A percentile compares a stretch with the other conserved stretches of the same genome.
Conservation (phyloP, 192 early-diverging fungal genomes). For the Oehlia diaphana region DNA sequence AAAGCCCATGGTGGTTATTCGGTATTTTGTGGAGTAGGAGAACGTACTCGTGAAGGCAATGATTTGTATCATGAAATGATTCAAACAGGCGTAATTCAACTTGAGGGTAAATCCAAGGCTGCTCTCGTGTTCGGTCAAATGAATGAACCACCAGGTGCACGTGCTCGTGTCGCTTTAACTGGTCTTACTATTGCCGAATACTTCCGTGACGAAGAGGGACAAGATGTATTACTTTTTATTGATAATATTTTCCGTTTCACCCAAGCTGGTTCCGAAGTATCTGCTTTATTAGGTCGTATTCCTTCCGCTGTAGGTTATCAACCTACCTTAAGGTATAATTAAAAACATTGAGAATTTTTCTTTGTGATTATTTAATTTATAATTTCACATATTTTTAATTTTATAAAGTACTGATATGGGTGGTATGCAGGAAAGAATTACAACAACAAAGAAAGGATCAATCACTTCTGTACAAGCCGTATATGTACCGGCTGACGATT, state of each 20-base stretch:
- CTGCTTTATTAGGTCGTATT: slow-evolving; percentile 98
- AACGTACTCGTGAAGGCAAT: slow-evolving; percentile 99
- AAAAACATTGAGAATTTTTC: not conserved
- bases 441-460: slow-evolving; percentile 99
- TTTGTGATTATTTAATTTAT: too few relatives aligned
- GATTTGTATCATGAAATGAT: slow-evolving; percentile 99
- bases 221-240: slow-evolving; percentile 99
- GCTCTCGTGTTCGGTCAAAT: slow-evolving; percentile 98
- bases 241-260: slow-evolving; percentile 99
- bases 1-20: slow-evolving; percentile 99
- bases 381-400: not conserved
- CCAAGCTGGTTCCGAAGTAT: slow-evolving; percentile 99
- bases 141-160: slow-evolving; percentile 99
- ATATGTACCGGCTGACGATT: slow-evolving; percentile 99
- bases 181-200: slow-evolving; percentile 99
- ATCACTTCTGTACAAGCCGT: slow-evolving; percentile 99
- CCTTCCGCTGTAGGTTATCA: slow-evolving; percentile 99
- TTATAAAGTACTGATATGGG: slow-evolving; percentile 96
- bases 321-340: slow-evolving; percentile 62
- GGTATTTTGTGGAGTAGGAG: slow-evolving; percentile 97
- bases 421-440: slow-evolving; percentile 99
- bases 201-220: slow-evolving; percentile 99
- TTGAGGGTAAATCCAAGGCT: slow-evolving; percentile 92
- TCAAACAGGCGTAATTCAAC: slow-evolving; percentile 92
- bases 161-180: slow-evolving; percentile 97